A percentile compares a stretch with the other conserved stretches of the same genome.
phyloP scores from a whole-genome alignment of 2,329 filamentous ascomycete species.

The Xylariales sp. region DNA sequence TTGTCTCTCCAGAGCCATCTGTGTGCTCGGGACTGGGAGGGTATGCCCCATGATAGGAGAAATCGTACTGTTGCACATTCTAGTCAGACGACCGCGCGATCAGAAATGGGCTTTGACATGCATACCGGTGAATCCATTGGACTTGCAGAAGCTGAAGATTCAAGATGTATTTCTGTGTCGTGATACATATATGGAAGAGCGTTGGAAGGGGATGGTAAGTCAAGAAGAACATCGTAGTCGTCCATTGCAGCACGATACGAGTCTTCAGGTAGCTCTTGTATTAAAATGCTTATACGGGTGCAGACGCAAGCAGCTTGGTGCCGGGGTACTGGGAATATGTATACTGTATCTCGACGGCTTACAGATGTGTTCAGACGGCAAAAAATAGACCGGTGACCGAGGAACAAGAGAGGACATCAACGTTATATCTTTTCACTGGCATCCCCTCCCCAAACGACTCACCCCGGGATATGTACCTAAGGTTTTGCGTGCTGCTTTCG shows the following conservation, averaged over 20 bases:
- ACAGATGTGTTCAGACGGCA: background rate
- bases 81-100: slow-evolving; percentile 9
- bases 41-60: slow-evolving; percentile 22
- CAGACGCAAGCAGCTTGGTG: too few relatives aligned
- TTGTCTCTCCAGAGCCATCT: slow-evolving; percentile 18
- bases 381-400: background rate
- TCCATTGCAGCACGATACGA: too few relatives aligned
- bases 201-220: slow-evolving; percentile 29
- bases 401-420: too few relatives aligned
- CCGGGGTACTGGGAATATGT: too few relatives aligned
- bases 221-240: slow-evolving; percentile 23
- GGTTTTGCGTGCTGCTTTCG: too few relatives aligned
- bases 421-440: slow-evolving; percentile 6
- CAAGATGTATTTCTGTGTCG: slow-evolving; percentile 31
- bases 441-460: background rate
- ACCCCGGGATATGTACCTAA: too few relatives aligned
- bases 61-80: slow-evolving; percentile 26
- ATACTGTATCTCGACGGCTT: too few relatives aligned
- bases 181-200: slow-evolving; percentile 29
- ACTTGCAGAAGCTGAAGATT: slow-evolving; percentile 33
- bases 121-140: slow-evolving; percentile 32
- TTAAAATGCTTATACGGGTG: too few relatives aligned
- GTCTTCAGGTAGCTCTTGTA: too few relatives aligned
- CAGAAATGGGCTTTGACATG: background rate
- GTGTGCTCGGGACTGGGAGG: slow-evolving; percentile 20